Conservation (phyloP, 768 basidiomycete species). For the Mrakia hoshinonis region DNA sequence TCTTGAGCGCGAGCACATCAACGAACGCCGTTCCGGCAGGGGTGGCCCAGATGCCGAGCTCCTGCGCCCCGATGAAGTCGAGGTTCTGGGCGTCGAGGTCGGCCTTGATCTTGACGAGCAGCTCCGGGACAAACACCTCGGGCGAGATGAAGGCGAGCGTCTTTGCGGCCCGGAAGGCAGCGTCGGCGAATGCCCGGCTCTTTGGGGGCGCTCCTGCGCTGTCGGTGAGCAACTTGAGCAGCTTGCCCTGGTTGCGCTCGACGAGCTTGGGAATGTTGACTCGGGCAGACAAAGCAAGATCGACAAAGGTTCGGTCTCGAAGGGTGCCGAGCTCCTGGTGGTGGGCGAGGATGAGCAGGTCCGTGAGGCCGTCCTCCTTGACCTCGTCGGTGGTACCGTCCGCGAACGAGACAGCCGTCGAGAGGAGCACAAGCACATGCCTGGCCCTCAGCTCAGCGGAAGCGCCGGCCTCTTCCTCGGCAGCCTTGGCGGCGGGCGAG, state of each 20-base stretch:
- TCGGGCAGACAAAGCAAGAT: slow-evolving; percentile 11
- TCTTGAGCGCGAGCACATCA: slow-evolving; percentile 63
- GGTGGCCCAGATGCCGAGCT: slow-evolving; percentile 76
- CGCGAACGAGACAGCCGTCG: slow-evolving; percentile 48
- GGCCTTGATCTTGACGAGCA: slow-evolving; percentile 57
- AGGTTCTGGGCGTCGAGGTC: slow-evolving; percentile 60
- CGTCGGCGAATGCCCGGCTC: slow-evolving; percentile 40
- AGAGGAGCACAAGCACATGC: slow-evolving; percentile 50
- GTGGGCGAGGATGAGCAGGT: slow-evolving; percentile 62
- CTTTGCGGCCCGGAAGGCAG: slow-evolving; percentile 63
- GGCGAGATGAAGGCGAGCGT: slow-evolving; percentile 78
- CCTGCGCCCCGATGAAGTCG: slow-evolving; percentile 57
- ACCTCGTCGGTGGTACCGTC: slow-evolving; percentile 41
- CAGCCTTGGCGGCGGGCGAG: slow-evolving; percentile 31
- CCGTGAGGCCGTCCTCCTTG: slow-evolving; percentile 44
- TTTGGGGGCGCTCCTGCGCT: slow-evolving; percentile 3
- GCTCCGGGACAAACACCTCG: slow-evolving; percentile 53
- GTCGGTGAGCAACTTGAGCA: slow-evolving; percentile 25
- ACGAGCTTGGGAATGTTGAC: slow-evolving; percentile 28
- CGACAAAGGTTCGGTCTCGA: slow-evolving; percentile 25
- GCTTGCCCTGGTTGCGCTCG: slow-evolving; percentile 19
- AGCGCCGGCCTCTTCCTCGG: slow-evolving; percentile 41
- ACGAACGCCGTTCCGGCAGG: slow-evolving; percentile 70
- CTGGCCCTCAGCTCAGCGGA: slow-evolving; percentile 45
- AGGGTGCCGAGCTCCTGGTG: slow-evolving; percentile 48